Evolutionary conservation across 306 rosid species (phyloP), one percentile per base, ranked within the genome.

Genomic region (Trifolium dubium): DNA sequence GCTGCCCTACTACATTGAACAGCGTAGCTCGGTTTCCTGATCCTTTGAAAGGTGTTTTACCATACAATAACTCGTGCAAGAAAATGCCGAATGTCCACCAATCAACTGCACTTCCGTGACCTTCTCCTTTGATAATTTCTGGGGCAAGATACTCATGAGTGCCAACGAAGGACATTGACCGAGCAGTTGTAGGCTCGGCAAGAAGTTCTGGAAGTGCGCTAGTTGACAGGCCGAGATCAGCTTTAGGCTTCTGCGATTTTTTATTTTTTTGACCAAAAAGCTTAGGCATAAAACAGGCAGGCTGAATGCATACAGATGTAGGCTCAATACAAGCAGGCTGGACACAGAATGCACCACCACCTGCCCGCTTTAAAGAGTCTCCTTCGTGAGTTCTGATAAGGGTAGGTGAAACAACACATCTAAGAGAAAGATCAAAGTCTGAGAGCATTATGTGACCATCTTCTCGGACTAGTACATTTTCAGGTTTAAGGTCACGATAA

Each of bases 1-100:
- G 98, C 83, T 93, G 98, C 14, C 98, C 98, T 4, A 92, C 98
- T 69, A 92, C 98, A 55, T 92, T 92, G 86, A 92, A 92, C 68
- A 92, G 80, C 0, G 98, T 92, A 13, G 98, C 98, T 3, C 97
- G 93, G 86, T 92, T 92, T 83, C 97, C 98, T 3, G 96, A 85
- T 31, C 89, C 89, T 78, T 86, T 86, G 77, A 86, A 86, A 10
- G 89, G 89, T 2, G 89, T 86, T 9, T 77, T 83, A 5, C 89
- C 85, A 10, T 83, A 81, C 5, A 86, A 68, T 2, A 86, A 61
- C 72, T 86, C 89, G 6, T 86, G 80, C 75, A 86, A 64, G 80
- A 86, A 86, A 54, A 86, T 86, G 30, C 89, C 89, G 5, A 83
- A 80, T 10, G 89, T 86, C 89, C 89, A 86, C 89, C 87, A 83